A percentile compares a stretch with the other conserved stretches of the same genome.
Conservation (phyloP, 2,329 filamentous ascomycete species). For the Monosporascus sp. region DNA sequence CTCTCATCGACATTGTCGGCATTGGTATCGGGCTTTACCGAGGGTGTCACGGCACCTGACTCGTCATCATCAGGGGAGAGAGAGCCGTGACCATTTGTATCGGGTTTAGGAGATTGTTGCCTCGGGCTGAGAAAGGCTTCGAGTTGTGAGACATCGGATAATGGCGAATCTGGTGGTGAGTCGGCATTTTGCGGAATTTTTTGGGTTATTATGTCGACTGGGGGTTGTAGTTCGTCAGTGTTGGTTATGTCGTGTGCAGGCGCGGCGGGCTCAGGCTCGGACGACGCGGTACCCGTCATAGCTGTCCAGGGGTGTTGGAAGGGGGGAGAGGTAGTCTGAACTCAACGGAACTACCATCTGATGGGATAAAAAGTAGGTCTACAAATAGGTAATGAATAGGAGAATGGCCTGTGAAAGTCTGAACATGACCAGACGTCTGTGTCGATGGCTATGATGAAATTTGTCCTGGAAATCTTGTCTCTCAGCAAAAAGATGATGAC, state of each 20-base stretch:
- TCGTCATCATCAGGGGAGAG: neutral
- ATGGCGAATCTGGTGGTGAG: neutral
- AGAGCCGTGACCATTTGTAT: slow-evolving; percentile 11
- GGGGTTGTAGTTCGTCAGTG: slow-evolving; percentile 6
- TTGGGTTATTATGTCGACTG: slow-evolving; percentile 14
- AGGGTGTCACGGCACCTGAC: slow-evolving; percentile 11
- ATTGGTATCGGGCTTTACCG: slow-evolving; percentile 10
- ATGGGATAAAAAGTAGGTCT: slow-evolving; percentile 50
- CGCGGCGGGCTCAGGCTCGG: slow-evolving; percentile 34
- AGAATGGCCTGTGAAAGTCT: slow-evolving; percentile 43
- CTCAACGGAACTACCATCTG: slow-evolving; percentile 56
- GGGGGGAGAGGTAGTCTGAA: slow-evolving; percentile 44
- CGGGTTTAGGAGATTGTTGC: neutral
- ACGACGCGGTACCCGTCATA: slow-evolving; percentile 59
- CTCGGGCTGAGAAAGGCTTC: neutral
- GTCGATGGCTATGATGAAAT: slow-evolving; percentile 40
- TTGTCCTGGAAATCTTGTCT: slow-evolving; percentile 36
- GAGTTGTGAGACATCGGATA: neutral
- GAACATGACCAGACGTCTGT: slow-evolving; percentile 48
- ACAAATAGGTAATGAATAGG: slow-evolving; percentile 38
- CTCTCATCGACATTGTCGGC: slow-evolving; percentile 36
- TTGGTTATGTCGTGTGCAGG: slow-evolving; percentile 27
- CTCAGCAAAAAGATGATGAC: slow-evolving; percentile 46
- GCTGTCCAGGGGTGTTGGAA: slow-evolving; percentile 37
- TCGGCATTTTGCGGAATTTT: neutral